These are phyloP conservation scores for Naganishia kalamii DNA, from an alignment of 768 basidiomycete species.

Conservation along the genomic window DNA sequence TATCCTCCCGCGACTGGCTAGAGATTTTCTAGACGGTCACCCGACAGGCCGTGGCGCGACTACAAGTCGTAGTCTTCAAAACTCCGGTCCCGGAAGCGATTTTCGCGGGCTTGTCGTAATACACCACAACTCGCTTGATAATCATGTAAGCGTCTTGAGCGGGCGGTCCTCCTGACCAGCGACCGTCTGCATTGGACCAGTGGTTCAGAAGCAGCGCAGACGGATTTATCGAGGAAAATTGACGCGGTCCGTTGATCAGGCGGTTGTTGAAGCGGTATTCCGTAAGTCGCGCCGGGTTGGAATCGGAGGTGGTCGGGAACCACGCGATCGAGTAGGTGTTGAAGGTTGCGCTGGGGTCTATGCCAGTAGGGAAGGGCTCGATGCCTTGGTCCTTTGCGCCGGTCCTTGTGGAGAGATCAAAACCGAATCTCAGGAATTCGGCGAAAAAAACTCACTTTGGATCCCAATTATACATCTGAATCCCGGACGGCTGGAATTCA, in stretches of 20 bases:
- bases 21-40: not conserved
- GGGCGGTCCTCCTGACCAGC: not conserved
- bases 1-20: too few relatives aligned
- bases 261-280: not conserved
- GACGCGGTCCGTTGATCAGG: not conserved
- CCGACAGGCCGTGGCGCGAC: not conserved
- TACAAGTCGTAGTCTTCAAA: not conserved
- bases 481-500: not conserved
- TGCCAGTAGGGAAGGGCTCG: not conserved
- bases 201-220: not conserved
- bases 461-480: not conserved
- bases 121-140: not conserved
- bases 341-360: not conserved
- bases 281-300: not conserved
- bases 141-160: not conserved
- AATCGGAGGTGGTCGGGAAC: not conserved
- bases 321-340: slow-evolving; percentile 6
- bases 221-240: not conserved
- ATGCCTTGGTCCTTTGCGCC: not conserved
- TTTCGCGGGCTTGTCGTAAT: not conserved
- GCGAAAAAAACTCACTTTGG: not conserved
- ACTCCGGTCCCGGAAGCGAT: not conserved
- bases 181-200: not conserved
- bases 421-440: not conserved
- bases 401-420: not conserved